These are phyloP conservation scores for Parmelia sp. DNA, from an alignment of 495 filamentous ascomycete species.

Conservation along the genomic window DNA sequence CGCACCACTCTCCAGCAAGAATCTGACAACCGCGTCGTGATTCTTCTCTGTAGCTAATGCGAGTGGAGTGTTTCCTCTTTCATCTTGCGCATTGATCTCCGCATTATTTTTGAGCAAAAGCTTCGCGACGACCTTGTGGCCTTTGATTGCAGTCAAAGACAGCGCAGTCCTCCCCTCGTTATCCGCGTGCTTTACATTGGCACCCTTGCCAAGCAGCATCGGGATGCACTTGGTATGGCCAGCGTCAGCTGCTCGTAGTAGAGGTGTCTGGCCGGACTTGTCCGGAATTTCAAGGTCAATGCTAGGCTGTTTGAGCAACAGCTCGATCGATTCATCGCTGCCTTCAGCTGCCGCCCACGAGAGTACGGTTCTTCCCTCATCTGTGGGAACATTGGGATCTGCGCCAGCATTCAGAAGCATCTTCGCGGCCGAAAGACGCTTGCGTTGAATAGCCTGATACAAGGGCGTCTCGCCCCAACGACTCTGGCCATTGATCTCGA, in stretches of 20 bases:
- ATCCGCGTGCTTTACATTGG: conserved; percentile 6
- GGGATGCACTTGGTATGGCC: conserved; percentile 16
- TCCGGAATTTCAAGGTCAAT: neutral
- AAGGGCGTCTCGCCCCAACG: conserved; percentile 19
- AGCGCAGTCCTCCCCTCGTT: conserved; percentile 26
- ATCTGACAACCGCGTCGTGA: conserved; percentile 19
- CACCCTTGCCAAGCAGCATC: conserved; percentile 8
- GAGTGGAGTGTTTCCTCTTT: conserved; percentile 28
- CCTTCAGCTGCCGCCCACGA: conserved; percentile 18
- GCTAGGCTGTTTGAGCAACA: conserved; percentile 7
- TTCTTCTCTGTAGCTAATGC: conserved; percentile 22
- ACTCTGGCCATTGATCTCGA: conserved; percentile 16
- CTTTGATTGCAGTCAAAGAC: conserved; percentile 23
- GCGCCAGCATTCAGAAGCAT: conserved; percentile 5
- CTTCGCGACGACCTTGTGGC: conserved; percentile 24
- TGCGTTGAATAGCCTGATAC: conserved; percentile 19
- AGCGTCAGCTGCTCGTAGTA: conserved; percentile 7
- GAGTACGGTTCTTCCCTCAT: conserved; percentile 16
- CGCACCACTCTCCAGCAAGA: conserved; percentile 26
- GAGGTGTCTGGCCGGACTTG: conserved; percentile 3
- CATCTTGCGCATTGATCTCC: conserved; percentile 25
- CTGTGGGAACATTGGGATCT: neutral
- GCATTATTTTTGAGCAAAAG: conserved; percentile 27
- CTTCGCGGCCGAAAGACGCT: conserved; percentile 8
- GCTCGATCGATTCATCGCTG: neutral